Percentiles rank a stretch among this genome's conserved stretches.
phyloP scores from a whole-genome alignment of 2,329 filamentous ascomycete genomes.

The Microdochium bolleyi region DNA sequence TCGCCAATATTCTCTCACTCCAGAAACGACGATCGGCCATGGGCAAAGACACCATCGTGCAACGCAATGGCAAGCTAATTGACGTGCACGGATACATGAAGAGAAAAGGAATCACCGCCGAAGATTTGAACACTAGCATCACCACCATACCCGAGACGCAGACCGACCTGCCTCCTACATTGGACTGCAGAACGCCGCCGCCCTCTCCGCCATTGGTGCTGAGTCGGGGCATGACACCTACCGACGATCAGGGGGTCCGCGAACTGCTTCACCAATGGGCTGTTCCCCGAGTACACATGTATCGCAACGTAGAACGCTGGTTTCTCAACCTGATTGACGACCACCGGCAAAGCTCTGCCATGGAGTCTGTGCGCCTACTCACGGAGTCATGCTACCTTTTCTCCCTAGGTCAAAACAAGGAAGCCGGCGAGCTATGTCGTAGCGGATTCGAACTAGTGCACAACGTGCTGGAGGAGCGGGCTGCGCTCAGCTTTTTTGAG shows the following conservation, averaged over 20 bases:
- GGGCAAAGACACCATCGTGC: constrained; percentile 17
- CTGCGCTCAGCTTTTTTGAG: constrained; percentile 14
- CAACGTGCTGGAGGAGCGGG: constrained; percentile 12
- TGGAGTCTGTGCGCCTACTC: constrained; percentile 13
- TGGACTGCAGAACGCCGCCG: constrained; percentile 15
- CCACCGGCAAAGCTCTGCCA: constrained; percentile 14
- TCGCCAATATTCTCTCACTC: constrained; percentile 16
- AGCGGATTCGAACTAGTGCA: constrained; percentile 13
- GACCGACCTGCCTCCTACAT: constrained; percentile 13
- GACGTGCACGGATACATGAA: constrained; percentile 17
- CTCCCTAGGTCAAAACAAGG: constrained; percentile 10
- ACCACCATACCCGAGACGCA: neutral
- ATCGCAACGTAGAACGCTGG: constrained; percentile 4
- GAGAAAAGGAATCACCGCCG: constrained; percentile 15
- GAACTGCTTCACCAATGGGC: constrained; percentile 17
- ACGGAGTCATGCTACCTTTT: constrained; percentile 17
- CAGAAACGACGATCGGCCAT: constrained; percentile 15
- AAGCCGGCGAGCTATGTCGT: constrained; percentile 14
- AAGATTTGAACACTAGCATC: constrained; percentile 12
- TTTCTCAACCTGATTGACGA: constrained; percentile 13
- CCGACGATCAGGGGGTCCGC: constrained; percentile 14
- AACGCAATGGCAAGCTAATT: constrained; percentile 16
- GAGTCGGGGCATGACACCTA: constrained; percentile 7
- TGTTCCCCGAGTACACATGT: constrained; percentile 7
- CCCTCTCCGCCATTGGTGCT: constrained; percentile 8